Evolutionary conservation across 177 flowering plant species (phyloP), one percentile per base, ranked within the genome.

Genomic region (Vitis hybrid): DNA sequence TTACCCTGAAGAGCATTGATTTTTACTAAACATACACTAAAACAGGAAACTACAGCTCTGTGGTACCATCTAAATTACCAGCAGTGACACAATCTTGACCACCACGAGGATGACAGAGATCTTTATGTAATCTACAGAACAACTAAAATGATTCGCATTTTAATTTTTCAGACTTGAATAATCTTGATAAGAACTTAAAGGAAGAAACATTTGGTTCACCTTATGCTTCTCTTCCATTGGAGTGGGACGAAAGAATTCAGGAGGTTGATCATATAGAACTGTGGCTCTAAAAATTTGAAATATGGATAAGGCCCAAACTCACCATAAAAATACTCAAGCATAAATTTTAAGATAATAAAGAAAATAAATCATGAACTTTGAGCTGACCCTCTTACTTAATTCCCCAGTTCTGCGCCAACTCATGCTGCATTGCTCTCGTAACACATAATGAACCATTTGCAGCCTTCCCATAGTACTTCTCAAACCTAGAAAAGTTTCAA

Each of bases 251-350:
- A 95, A 95, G 75, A 95, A 95, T 74, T 95, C 98, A 71, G 98
- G 98, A 67, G 99, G 96, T 74, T 90, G 98, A 85, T 95, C 98
- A 84, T 95, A 95, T 19, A 95, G 74, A 67, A 95, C 98, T n/a
- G 86, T 79, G 63, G 99, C 99, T 50, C 98, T 95, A 59, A 48
- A 34, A 63, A 81, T 61, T 72, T 55, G n/a, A 65, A 64, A 58
- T n/a, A 18, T 56, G 69, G 30, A 50, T 40, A 19, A 50, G n/a
- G 14, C n/a, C 63, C 15, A 67, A 56, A 8, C 21, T 51, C 30
- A 51, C 3, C 45, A 64, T 52, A 34, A 60, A 17, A 75, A 65
- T 18, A 26, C 18, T 60, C 34, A 9, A 48, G 12, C 2, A 48
- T 56, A 62, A 40, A 23, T 6, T 52, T 70, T 10, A 51, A 56